Percentiles rank a stretch among this genome's conserved stretches.
Evolutionary conservation across 805 yeast genomes (phyloP).

Genomic region (Yarrowia bubula): DNA sequence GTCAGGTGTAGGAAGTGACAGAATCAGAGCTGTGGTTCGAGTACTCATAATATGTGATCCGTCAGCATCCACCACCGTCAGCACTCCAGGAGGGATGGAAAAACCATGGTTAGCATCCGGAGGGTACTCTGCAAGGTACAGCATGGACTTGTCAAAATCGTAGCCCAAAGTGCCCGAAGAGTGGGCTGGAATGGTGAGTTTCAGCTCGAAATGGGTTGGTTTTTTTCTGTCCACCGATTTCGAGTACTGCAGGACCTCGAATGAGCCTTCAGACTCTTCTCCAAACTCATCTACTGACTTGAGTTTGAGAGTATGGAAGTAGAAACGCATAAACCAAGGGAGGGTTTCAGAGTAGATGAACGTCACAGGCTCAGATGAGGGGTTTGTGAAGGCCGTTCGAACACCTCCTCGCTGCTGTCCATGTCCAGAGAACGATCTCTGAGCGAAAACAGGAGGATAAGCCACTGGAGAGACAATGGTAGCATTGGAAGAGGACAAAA

Average conservation of each 20-base stretch:
- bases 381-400: slow-evolving; percentile 74
- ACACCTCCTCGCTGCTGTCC: slow-evolving; percentile 91
- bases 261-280: slow-evolving; percentile 40
- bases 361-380: slow-evolving; percentile 48
- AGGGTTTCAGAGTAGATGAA: slow-evolving; percentile 73
- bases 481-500: slow-evolving; percentile 49
- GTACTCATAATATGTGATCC: slow-evolving; percentile 29
- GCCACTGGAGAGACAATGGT: slow-evolving; percentile 42
- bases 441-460: slow-evolving; percentile 65
- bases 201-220: slow-evolving; percentile 80
- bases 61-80: slow-evolving; percentile 49
- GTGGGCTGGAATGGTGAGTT: slow-evolving; percentile 60
- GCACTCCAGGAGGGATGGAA: slow-evolving; percentile 86
- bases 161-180: slow-evolving; percentile 62
- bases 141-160: slow-evolving; percentile 81
- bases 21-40: slow-evolving; percentile 84
- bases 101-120: slow-evolving; percentile 99
- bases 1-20: slow-evolving; percentile 93
- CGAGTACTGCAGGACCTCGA: slow-evolving; percentile 53
- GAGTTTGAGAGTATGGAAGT: slow-evolving; percentile 63
- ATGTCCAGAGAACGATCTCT: slow-evolving; percentile 86
- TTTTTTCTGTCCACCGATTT: slow-evolving; percentile 79
- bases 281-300: slow-evolving; percentile 29
- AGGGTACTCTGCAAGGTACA: slow-evolving; percentile 89
- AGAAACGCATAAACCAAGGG: slow-evolving; percentile 91